Conservation (phyloP, 495 filamentous ascomycete species). For the Neurospora sp. region DNA sequence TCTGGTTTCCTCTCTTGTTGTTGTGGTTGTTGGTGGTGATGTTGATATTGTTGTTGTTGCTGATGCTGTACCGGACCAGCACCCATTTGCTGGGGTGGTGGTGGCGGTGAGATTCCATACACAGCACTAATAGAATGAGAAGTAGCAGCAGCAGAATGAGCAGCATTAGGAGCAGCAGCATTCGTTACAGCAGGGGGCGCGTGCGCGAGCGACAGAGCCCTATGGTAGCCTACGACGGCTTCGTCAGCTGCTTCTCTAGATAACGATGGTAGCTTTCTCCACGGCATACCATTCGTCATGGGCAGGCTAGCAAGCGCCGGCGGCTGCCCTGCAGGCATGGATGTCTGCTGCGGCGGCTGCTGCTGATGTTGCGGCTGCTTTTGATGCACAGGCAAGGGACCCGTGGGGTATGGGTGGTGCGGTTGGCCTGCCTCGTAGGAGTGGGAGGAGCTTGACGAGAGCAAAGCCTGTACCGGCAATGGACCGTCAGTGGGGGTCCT, state of each 20-base stretch:
- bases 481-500: conserved; percentile 34
- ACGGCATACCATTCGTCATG: conserved; percentile 14
- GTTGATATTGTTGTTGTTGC: neutral
- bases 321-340: neutral
- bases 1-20: conserved; percentile 8
- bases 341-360: neutral
- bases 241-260: conserved; percentile 6
- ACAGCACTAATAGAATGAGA: neutral
- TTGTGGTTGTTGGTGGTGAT: neutral
- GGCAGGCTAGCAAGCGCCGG: neutral
- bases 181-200: neutral
- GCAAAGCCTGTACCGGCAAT: conserved; percentile 36
- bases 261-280: neutral
- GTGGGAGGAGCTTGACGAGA: conserved; percentile 27
- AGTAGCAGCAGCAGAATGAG: neutral
- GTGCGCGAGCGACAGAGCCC: conserved; percentile 5
- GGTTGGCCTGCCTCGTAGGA: conserved; percentile 10
- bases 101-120: neutral
- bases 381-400: neutral
- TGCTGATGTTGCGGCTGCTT: neutral
- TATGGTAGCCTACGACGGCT: conserved; percentile 14
- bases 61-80: neutral
- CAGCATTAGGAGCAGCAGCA: neutral
- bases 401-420: conserved; percentile 2
- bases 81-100: neutral